Base-by-base conservation (phyloP, 2,329 filamentous ascomycete genomes). In the Colletotrichum ledebouriae region DNA sequence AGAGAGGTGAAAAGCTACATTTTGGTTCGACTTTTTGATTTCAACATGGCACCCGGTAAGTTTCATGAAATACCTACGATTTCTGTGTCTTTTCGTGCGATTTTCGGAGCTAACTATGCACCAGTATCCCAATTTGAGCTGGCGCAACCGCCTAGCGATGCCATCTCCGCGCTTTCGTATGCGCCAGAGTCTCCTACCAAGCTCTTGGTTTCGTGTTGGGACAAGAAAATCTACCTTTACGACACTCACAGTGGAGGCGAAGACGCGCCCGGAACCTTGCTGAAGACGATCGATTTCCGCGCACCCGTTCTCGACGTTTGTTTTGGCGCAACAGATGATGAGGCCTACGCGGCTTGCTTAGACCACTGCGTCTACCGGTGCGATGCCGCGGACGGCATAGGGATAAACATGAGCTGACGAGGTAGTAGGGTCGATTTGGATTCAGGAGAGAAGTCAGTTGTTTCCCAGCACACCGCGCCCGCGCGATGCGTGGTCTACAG, bases 121-220 rank as follows among this genome's bases (percentile, higher is more conserved):
- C 46, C 70, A 90, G 87, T 86, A 79, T 85, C 90, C 72, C 94
- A 97, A 85, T 94, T 93, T 82, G 92, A 96, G 80, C 87, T 98
- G 76, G 86, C 90, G 69, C 89, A 93, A 74, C 90, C 94, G 53
- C 96, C 96, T 11, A 87, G 87, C 73, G 96, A 99, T 81, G 93
- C 92, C 74, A 92, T 98, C 75, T 97, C 95, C 55, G 86, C 94
- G 25, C 84, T 98, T 75, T 89, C 89, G 76, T 99, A 97, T 85
- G 93, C 94, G 72, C 92, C 94, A 41, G 83, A 86, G 70, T 89
- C 90, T n/a, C 86, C 90, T 3, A 89, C 86, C 61, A 91, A 90
- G 73, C 86, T 99, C 42, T 88, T 97, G n/a, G 94, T 95, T 73
- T 92, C 94, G 11, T 97, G 94, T 63, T 99, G 96, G 96, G 95